These are phyloP conservation scores for Boletales sp. DNA, from an alignment of 768 basidiomycete species.

Conservation along the genomic window DNA sequence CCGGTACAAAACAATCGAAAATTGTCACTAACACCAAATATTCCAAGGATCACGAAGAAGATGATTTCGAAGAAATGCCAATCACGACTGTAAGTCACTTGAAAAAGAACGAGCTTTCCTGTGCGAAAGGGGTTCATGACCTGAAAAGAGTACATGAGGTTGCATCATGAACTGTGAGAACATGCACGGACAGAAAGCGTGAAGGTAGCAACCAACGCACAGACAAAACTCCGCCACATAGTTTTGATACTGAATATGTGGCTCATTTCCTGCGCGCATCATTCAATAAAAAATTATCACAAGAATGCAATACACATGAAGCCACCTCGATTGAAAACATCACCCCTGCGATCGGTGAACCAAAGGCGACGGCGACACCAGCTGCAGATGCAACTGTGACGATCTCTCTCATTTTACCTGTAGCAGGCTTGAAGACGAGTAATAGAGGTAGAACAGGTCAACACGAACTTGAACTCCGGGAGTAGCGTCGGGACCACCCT, in stretches of 20 bases:
- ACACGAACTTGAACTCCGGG: slow-evolving; percentile 78
- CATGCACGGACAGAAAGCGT: slow-evolving; percentile 76
- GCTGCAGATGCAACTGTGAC: slow-evolving; percentile 95
- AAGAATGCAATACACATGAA: neutral
- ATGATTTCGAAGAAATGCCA: slow-evolving; percentile 99
- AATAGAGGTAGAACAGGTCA: neutral
- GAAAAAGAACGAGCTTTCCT: slow-evolving; percentile 96
- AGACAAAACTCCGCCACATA: slow-evolving; percentile 98
- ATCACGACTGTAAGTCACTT: slow-evolving; percentile 94
- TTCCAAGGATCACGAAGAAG: slow-evolving; percentile 90
- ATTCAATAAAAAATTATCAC: neutral
- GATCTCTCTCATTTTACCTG: slow-evolving; percentile 84
- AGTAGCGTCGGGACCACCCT: slow-evolving; percentile 75
- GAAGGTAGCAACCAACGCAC: slow-evolving; percentile 94
- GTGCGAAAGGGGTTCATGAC: slow-evolving; percentile 99
- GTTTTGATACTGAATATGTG: slow-evolving; percentile 95
- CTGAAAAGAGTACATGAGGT: slow-evolving; percentile 39
- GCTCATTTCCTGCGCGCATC: slow-evolving; percentile 85
- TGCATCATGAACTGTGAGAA: slow-evolving; percentile 15
- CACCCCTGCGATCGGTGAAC: slow-evolving; percentile 96
- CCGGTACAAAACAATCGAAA: neutral
- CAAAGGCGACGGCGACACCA: slow-evolving; percentile 97
- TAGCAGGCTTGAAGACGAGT: slow-evolving; percentile 12
- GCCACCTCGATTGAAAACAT: slow-evolving; percentile 92
- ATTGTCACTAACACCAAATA: slow-evolving; percentile 76